Conservation (phyloP, 345 rosid genomes). For the Luvunga scandens region DNA sequence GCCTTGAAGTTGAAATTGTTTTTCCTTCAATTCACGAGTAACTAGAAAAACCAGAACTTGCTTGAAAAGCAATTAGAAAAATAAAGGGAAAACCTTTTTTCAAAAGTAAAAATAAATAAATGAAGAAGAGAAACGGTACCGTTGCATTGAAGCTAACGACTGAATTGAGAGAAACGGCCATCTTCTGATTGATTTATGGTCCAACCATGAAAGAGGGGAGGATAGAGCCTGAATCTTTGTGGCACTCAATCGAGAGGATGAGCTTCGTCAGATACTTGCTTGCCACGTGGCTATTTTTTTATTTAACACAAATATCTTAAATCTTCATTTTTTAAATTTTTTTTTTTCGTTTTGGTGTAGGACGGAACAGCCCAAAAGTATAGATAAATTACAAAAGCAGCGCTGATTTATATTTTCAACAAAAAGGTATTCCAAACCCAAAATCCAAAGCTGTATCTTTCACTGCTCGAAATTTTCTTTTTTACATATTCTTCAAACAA, state of each 20-base stretch:
- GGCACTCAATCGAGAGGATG: constrained; percentile 12
- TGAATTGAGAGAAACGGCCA: constrained; percentile 42
- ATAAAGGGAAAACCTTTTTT: neutral
- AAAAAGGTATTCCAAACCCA: neutral
- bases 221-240: neutral
- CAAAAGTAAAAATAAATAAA: neutral
- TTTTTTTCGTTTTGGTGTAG: no score
- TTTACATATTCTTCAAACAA: neutral
- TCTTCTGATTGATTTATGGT: constrained; percentile 10
- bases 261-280: neutral
- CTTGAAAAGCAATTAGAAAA: neutral
- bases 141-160: constrained; percentile 29
- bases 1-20: neutral
- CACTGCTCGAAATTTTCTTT: no score
- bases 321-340: neutral
- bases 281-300: neutral
- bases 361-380: no score
- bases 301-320: neutral
- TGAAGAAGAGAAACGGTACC: constrained; percentile 18
- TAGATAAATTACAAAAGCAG: no score
- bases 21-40: neutral
- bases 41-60: neutral
- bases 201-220: constrained; percentile 20
- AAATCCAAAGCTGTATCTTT: no score
- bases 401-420: no score